Base-by-base conservation (phyloP, 805 yeast species). In the Ogataea polymorpha region DNA sequence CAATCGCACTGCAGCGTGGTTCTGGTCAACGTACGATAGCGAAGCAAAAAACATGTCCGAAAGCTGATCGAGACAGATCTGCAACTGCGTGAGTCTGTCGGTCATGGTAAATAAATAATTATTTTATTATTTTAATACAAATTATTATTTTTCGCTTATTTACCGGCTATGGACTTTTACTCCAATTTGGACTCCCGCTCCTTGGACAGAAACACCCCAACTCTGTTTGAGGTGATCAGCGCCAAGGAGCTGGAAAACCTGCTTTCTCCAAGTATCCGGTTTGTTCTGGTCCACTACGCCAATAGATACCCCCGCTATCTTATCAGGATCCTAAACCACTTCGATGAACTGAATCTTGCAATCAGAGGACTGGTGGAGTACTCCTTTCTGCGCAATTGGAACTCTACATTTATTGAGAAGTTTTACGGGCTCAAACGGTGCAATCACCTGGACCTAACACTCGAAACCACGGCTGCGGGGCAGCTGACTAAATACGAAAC, bases 61-160 rank as follows among this genome's bases (percentile, higher is more conserved):
- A 45, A 86, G 72, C 58, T 77, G 71, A 61, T 90, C 98, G 26
- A 90, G 68, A 53, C 96, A 87, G 32, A 86, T 74, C 56, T 90
- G 98, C 17, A 90, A 72, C 59, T 90, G 98, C 2, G 96, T 87
- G 26, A 90, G 69, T 56, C 96, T 71, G 63, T 90, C 98, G 0
- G 95, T 72, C 95, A 86, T 82, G 16, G 16, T 29, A 16, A 29
- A n/a, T 26, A 26, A n/a, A n/a, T 13, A 7, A 26, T 26, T 13
- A 15, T 9, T 26, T 18, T 29, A 21, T 10, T 18, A 30, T 5
- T 27, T 14, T 24, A 32, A 16, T 21, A 13, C 30, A 35, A 13
- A 26, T 26, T 23, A 27, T 25, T 23, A 13, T 25, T 12, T 12
- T n/a, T 21, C 39, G 37, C 32, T 33, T 28, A 35, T 23, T 16